Conservation (phyloP, 2,329 filamentous ascomycete species). For the Fusarium sp. region DNA sequence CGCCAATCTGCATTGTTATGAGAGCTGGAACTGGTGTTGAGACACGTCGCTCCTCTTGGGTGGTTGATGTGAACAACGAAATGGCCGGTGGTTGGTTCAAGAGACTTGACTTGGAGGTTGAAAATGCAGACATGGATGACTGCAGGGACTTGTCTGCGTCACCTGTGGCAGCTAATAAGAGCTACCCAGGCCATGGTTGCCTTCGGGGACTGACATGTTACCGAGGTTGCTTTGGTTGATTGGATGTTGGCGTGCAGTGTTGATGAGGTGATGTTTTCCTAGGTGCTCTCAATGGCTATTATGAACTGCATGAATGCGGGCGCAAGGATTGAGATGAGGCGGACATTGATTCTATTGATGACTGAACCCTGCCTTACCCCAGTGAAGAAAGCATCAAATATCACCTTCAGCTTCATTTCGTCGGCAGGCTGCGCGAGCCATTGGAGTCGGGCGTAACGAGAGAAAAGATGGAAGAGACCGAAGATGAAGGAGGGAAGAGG, state of each 20-base stretch:
- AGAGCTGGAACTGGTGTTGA: neutral
- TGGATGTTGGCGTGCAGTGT: neutral
- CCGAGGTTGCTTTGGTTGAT: neutral
- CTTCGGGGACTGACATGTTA: neutral
- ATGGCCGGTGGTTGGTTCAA: neutral
- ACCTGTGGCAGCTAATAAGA: neutral
- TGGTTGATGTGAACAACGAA: neutral
- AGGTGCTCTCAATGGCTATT: neutral
- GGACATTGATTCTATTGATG: neutral
- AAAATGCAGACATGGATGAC: neutral
- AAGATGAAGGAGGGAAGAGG: neutral
- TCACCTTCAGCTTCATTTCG: conserved; percentile 25
- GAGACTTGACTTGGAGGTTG: neutral
- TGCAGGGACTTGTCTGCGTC: neutral
- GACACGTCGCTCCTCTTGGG: neutral
- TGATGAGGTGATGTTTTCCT: neutral
- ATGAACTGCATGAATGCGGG: neutral
- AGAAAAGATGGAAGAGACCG: neutral
- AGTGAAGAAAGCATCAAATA: neutral
- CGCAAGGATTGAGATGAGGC: neutral
- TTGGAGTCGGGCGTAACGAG: neutral
- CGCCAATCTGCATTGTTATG: neutral
- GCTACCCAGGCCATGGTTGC: neutral
- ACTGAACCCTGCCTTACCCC: conserved; percentile 29
- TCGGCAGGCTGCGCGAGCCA: conserved; percentile 29